These are phyloP conservation scores for Gossypium thurberi DNA, from an alignment of 345 rosid species.

Conservation along the genomic window DNA sequence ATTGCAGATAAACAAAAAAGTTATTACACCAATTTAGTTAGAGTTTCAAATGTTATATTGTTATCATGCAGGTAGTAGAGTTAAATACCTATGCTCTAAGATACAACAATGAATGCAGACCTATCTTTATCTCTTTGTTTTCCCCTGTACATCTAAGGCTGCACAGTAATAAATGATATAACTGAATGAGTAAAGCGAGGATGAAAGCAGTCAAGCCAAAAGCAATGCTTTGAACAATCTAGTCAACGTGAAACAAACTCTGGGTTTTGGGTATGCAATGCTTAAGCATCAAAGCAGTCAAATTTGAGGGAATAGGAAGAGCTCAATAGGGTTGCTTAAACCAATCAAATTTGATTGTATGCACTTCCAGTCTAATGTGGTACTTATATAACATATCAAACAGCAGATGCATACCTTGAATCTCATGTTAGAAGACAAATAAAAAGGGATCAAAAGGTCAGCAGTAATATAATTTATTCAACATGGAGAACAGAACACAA, in stretches of 20 bases:
- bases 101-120: neutral
- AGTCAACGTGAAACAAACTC: neutral
- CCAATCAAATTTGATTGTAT: no score
- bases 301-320: neutral
- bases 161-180: neutral
- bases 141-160: neutral
- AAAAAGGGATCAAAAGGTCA: neutral
- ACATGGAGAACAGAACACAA: neutral
- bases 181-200: no score
- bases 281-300: neutral
- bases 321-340: neutral
- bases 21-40: neutral
- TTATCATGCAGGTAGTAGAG: neutral
- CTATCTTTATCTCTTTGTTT: neutral
- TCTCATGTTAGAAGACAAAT: neutral
- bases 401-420: neutral
- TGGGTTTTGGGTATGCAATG: neutral
- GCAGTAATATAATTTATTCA: neutral
- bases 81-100: neutral
- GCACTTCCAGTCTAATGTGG: no score
- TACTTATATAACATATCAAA: neutral
- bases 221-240: neutral
- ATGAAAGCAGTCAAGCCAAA: neutral
- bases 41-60: neutral
- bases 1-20: neutral